Conservation (phyloP, 345 rosid genomes). For the Raphanus raphanistrum region DNA sequence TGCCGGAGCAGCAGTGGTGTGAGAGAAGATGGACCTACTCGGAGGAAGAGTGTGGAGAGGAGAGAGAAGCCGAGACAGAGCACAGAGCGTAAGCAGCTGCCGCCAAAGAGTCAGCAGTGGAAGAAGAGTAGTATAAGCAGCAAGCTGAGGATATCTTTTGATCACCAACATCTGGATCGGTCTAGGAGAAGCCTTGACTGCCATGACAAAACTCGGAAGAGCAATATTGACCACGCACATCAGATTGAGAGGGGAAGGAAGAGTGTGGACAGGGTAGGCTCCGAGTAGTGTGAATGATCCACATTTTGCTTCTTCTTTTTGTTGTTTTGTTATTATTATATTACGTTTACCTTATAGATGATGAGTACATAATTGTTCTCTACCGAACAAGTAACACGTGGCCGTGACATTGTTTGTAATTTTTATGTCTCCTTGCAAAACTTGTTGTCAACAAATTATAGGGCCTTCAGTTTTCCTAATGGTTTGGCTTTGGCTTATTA, state of each 20-base stretch:
- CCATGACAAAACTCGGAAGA: constrained; percentile 79
- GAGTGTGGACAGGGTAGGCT: constrained; percentile 81
- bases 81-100: constrained; percentile 58
- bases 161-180: constrained; percentile 57
- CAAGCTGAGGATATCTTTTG: constrained; percentile 63
- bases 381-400: constrained; percentile 6
- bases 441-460: neutral
- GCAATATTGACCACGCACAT: constrained; percentile 47
- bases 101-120: constrained; percentile 53
- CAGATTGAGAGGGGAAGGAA: constrained; percentile 77
- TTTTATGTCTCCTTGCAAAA: neutral
- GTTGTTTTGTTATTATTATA: neutral
- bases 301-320: neutral
- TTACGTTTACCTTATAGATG: constrained; percentile 18
- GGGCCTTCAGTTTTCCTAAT: neutral
- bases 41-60: constrained; percentile 80
- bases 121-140: constrained; percentile 45
- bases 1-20: constrained; percentile 36
- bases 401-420: constrained; percentile 4
- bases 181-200: constrained; percentile 89
- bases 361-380: constrained; percentile 17
- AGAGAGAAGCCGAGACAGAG: constrained; percentile 91
- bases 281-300: constrained; percentile 30
- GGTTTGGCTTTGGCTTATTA: neutral
- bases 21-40: constrained; percentile 42